Conservation (phyloP, 2,329 filamentous ascomycete species). For the Epichloe sibirici region DNA sequence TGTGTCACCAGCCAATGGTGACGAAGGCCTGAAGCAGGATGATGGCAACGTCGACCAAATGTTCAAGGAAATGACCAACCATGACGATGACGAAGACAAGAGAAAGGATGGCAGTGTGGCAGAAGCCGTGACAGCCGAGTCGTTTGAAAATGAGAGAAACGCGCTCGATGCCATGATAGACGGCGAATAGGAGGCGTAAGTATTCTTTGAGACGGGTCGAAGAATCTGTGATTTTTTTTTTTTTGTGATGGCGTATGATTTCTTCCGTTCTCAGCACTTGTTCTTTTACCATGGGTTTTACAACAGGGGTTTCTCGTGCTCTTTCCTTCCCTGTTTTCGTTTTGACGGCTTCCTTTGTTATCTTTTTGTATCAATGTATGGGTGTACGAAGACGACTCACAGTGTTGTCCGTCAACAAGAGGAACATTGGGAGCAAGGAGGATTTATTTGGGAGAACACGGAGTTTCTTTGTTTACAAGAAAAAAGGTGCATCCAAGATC, state of each 20-base stretch:
- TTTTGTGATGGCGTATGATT: too few relatives aligned
- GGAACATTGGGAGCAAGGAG: background rate
- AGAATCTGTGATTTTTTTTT: background rate
- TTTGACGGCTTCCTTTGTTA: background rate
- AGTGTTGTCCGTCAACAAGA: background rate
- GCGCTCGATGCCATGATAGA: slow-evolving; percentile 34
- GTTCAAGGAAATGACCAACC: slow-evolving; percentile 44
- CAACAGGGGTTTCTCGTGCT: background rate
- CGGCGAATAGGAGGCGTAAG: slow-evolving; percentile 21
- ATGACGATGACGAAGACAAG: slow-evolving; percentile 33
- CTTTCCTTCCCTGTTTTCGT: background rate
- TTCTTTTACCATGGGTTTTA: background rate
- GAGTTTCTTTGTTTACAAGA: background rate
- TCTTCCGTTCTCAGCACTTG: background rate
- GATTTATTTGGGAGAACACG: background rate
- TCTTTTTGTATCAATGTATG: background rate
- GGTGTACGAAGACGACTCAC: background rate
- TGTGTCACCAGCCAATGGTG: slow-evolving; percentile 16
- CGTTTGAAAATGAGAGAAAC: slow-evolving; percentile 33
- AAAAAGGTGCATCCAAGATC: background rate
- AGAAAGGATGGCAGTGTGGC: slow-evolving; percentile 20
- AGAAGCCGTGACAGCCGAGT: slow-evolving; percentile 27
- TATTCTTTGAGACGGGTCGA: background rate
- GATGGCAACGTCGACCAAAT: slow-evolving; percentile 41
- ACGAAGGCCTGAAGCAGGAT: slow-evolving; percentile 23